Base-by-base conservation (phyloP, 129 eudicot species). In the Saussurea involucrata region DNA sequence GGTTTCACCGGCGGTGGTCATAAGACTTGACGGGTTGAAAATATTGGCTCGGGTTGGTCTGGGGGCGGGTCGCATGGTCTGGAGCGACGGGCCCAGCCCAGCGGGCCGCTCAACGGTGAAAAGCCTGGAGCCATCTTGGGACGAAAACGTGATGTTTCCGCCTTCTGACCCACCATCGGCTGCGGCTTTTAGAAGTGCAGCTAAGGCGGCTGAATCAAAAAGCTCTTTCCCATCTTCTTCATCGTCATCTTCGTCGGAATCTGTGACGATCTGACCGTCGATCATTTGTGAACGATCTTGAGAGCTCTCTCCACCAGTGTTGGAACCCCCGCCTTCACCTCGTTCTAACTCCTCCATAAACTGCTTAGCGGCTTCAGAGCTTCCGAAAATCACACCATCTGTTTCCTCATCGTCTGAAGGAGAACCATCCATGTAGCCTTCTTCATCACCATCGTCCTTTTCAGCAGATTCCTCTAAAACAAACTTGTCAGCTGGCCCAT, bases 41-140 rank as follows among this genome's bases (percentile, higher is more conserved):
- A 92, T 33, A 75, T 40, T 84, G 75, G 96, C 74, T 7, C 85
- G 85, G 73, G 67, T 78, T 33, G 92, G 85, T 55, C 88, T 79
- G 3, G 92, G 74, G 46, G 90, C 89, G 7, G 98, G 89, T 76
- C 97, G 81, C 72, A 85, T 33, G 57, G 96, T 74, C 67, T 87
- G 90, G 31, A 86, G 76, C 3, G 97, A 85, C 21, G 99, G 72
- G 34, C 97, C 99, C 79, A 95, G 70, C 27, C 99, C 99, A 63
- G 90, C 96, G 6, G 99, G 99, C 1, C 97, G 92, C 81, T 95
- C 99, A 17, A 95, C 88, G 0, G 97, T 79, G 88, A 95, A 95
- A 74, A 90, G 95, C 34, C 97, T 78, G 15, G 99, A 92, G 22
- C 92, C 96, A 28, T 92, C 99, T 80, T 87, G 92, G 11, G 97